Base-by-base conservation (phyloP, 1,139 yeast species). In the Yarrowia galli region DNA sequence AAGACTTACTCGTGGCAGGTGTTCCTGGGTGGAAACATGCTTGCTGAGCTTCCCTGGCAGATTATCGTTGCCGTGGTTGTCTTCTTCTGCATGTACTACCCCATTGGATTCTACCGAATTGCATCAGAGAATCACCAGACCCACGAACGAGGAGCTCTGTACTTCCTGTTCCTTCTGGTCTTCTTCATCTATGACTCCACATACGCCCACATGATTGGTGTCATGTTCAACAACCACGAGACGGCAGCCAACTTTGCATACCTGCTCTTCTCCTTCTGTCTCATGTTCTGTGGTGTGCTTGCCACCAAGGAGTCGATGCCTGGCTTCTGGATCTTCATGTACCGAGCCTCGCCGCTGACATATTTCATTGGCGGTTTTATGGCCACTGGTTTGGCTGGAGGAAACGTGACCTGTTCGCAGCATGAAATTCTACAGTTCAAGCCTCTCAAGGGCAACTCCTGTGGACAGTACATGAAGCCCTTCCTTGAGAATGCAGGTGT, bases 1-100 rank as follows among this genome's bases (percentile, higher is more conserved):
- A 86, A 86, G 73, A 87, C 89, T 25, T 87, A 85, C 80, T 88
- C 86, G 73, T 87, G 89, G 89, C 75, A 79, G 70, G 77, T 79
- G 36, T 74, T 84, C 69, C 71, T 83, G 49, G 69, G 82, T 23
- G 75, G 83, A 18, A 83, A 82, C 68, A 74, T 75, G 48, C 67
- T 77, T 16, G 76, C 80, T 45, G 87, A 84, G 74, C 73, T 82
- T 18, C 80, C 80, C 12, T 75, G 81, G 74, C 78, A 80, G 67
- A 69, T 82, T 40, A 64, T 75, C 74, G 72, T 78, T 75, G 72
- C 77, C 5, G 73, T 78, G 1, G 69, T 78, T 6, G 69, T 74
- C 60, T 73, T 71, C 68, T 72, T 76, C 71, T 73, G 76, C 67
- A 78, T 76, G 71, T 73, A 82, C 71, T 81, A 82, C 79, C 83